These are phyloP conservation scores for Baorangia bicolor DNA, from an alignment of 768 basidiomycete genomes.

Conservation along the genomic window DNA sequence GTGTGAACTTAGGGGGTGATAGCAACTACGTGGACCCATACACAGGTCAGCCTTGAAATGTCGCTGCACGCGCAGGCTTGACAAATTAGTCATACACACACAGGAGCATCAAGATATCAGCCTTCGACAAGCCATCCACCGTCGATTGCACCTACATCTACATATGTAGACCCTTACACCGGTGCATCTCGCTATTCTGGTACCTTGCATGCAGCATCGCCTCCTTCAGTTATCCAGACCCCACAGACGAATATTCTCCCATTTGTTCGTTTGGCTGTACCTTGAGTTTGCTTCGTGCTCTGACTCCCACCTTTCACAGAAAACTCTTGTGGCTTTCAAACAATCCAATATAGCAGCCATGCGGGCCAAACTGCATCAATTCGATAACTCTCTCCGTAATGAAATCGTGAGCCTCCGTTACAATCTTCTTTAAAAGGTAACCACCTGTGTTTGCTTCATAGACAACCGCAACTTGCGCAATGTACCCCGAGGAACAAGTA, in stretches of 20 bases:
- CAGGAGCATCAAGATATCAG: conserved; percentile 67
- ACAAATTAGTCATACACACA: neutral
- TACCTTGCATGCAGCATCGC: conserved; percentile 35
- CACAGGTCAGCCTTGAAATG: conserved; percentile 56
- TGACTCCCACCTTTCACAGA: conserved; percentile 37
- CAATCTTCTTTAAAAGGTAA: neutral
- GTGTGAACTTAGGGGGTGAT: conserved; percentile 65
- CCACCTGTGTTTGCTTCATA: conserved; percentile 24
- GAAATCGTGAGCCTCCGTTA: conserved; percentile 56
- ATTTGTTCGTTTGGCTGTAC: conserved; percentile 39
- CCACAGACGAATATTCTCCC: conserved; percentile 46
- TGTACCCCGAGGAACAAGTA: conserved; percentile 62
- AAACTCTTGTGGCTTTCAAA: conserved; percentile 72
- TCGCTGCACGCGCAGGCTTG: neutral
- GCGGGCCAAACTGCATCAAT: conserved; percentile 74
- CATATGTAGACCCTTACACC: conserved; percentile 68
- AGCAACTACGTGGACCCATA: conserved; percentile 80
- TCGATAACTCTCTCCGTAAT: conserved; percentile 63
- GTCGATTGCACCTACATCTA: conserved; percentile 33
- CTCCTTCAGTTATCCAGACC: conserved; percentile 32
- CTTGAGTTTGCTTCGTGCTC: neutral
- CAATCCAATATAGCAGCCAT: conserved; percentile 80
- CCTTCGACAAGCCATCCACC: conserved; percentile 37
- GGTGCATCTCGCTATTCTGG: conserved; percentile 64
- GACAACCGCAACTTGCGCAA: conserved; percentile 70